Percentiles rank a stretch among this genome's conserved stretches.
These are phyloP conservation scores for Backusella macrospora DNA, from an alignment of 192 early-diverging fungal species.

Conservation along the genomic window DNA sequence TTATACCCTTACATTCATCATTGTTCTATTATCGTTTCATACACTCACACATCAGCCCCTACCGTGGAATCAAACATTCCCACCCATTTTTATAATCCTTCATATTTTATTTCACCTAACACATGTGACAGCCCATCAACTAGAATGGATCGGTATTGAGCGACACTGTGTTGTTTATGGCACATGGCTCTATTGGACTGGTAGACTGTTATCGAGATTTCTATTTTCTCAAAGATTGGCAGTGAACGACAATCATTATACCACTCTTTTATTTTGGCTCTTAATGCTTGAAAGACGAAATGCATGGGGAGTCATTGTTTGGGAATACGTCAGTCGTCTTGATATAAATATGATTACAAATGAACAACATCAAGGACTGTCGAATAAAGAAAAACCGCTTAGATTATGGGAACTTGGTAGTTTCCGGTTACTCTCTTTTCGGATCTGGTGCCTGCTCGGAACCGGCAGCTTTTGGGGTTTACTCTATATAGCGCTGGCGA, in stretches of 20 bases:
- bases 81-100: constrained; percentile 36
- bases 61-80: constrained; percentile 39
- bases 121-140: constrained; percentile 46
- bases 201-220: constrained; percentile 52
- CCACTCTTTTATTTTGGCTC: constrained; percentile 47
- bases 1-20: constrained; percentile 36
- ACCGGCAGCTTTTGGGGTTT: constrained; percentile 55
- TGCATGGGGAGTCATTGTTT: constrained; percentile 58
- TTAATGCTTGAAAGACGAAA: constrained; percentile 51
- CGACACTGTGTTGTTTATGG: constrained; percentile 58
- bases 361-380: not conserved
- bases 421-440: constrained; percentile 36
- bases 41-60: constrained; percentile 23
- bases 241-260: constrained; percentile 39
- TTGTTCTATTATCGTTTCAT: constrained; percentile 30
- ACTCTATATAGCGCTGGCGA: constrained; percentile 38
- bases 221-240: constrained; percentile 47
- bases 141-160: constrained; percentile 47
- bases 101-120: constrained; percentile 48
- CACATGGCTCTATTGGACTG: constrained; percentile 59
- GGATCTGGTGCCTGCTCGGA: constrained; percentile 53
- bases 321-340: constrained; percentile 54
- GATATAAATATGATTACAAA: constrained; percentile 31
- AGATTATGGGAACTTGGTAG: constrained; percentile 22
- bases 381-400: not conserved